Evolutionary conservation across 768 basidiomycete species (phyloP).

Genomic region (Pisolithus microcarpus): DNA sequence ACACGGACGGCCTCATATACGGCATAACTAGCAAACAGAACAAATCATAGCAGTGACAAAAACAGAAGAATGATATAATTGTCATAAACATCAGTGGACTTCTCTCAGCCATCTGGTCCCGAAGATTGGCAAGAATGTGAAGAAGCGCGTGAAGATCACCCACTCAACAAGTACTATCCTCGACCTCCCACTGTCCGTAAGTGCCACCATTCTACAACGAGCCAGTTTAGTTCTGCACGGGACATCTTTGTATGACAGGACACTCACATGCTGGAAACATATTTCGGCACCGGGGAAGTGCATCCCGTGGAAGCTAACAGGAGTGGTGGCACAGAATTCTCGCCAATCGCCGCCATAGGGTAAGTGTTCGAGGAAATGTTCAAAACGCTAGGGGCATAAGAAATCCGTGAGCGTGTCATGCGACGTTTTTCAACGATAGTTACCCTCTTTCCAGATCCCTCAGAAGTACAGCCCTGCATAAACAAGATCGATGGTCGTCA

Average conservation of each 20-base stretch:
- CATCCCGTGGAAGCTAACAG: conserved; percentile 14
- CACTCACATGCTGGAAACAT: conserved; percentile 12
- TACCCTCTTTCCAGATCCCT: conserved; percentile 21
- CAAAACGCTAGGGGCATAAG: conserved; percentile 14
- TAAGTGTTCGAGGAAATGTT: conserved; percentile 21
- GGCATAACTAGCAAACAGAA: no score
- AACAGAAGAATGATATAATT: no score
- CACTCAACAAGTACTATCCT: neutral
- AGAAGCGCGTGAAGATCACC: no score
- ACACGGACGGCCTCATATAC: no score
- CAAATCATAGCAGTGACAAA: no score
- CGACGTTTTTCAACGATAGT: neutral
- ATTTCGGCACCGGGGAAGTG: conserved; percentile 17
- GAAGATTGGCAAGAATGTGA: no score
- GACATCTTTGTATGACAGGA: neutral
- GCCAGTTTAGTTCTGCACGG: neutral
- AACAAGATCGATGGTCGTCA: neutral
- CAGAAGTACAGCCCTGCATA: conserved; percentile 20
- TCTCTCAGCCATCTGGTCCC: no score
- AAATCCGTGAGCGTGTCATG: neutral
- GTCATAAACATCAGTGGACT: no score
- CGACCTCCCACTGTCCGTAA: neutral
- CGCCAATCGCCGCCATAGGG: conserved; percentile 21
- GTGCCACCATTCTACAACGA: neutral
- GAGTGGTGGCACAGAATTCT: conserved; percentile 30